Conservation (phyloP, 73 alveolate genomes). For the Paramecium pentaurelia region DNA sequence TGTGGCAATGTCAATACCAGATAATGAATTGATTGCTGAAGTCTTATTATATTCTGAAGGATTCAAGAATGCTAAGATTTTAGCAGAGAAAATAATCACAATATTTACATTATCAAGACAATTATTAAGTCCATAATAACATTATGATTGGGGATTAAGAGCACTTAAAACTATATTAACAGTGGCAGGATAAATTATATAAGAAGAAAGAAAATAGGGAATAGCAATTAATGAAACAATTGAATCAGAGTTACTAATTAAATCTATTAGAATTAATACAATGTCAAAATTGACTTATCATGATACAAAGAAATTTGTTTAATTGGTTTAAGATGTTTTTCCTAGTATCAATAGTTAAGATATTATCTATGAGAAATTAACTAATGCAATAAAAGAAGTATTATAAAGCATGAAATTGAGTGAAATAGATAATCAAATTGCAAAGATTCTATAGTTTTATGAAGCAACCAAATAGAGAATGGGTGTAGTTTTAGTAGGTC, state of each 20-base stretch:
- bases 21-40: constrained; percentile 99
- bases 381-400: constrained; percentile 92
- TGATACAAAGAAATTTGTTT: constrained; percentile 93
- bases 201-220: constrained; percentile 90
- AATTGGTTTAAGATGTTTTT: constrained; percentile 91
- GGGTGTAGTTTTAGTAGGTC: constrained; percentile 99
- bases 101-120: too few relatives aligned
- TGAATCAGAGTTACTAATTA: constrained; percentile 87
- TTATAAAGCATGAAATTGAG: constrained; percentile 88
- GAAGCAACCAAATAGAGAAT: constrained; percentile 99
- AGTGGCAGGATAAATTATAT: too few relatives aligned
- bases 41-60: constrained; percentile 99
- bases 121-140: too few relatives aligned
- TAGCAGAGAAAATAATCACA: constrained; percentile 93
- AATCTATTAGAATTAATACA: constrained; percentile 98
- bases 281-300: constrained; percentile 98
- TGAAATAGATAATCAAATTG: constrained; percentile 89
- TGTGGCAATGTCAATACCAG: constrained; percentile 99
- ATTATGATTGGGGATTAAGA: too few relatives aligned
- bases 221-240: constrained; percentile 64
- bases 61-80: constrained; percentile 85
- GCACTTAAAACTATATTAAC: too few relatives aligned
- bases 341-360: constrained; percentile 95
- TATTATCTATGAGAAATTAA: constrained; percentile 95
- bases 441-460: constrained; percentile 98